These are phyloP conservation scores for Peniophora sp. DNA, from an alignment of 1,284 basidiomycete genomes.

Conservation along the genomic window DNA sequence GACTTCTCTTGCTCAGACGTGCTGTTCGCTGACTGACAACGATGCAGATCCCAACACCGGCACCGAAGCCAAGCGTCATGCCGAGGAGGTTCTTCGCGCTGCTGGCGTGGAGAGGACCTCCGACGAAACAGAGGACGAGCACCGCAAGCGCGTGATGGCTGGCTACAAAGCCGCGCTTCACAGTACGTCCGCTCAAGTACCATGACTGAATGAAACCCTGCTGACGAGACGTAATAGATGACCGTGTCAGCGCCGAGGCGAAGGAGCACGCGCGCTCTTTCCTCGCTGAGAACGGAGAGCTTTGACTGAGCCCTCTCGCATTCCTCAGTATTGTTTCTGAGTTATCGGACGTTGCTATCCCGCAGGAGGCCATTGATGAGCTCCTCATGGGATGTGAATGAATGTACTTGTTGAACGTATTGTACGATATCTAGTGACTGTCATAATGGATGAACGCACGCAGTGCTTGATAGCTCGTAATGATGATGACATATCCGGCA, in stretches of 20 bases:
- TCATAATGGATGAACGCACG: slow-evolving; percentile 5
- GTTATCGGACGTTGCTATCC: too few relatives aligned
- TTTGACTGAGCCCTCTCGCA: too few relatives aligned
- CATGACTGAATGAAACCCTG: not conserved
- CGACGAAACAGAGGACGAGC: slow-evolving; percentile 27
- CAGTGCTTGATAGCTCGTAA: too few relatives aligned
- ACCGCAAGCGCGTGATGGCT: slow-evolving; percentile 30
- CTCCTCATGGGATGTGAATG: too few relatives aligned
- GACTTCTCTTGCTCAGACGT: not conserved
- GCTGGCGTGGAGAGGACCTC: slow-evolving; percentile 20
- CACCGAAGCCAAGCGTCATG: slow-evolving; percentile 37
- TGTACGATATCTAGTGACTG: slow-evolving; percentile 4
- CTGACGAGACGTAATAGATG: slow-evolving; percentile 20
- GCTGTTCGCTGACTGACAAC: not conserved
- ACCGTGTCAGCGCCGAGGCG: slow-evolving; percentile 28
- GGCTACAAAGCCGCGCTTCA: slow-evolving; percentile 43
- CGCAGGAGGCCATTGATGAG: too few relatives aligned
- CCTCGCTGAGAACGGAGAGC: slow-evolving; percentile 22
- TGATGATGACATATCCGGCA: too few relatives aligned
- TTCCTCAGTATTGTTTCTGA: too few relatives aligned
- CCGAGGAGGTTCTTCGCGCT: slow-evolving; percentile 26
- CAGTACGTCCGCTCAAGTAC: slow-evolving; percentile 24
- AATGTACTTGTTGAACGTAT: slow-evolving; percentile 1
- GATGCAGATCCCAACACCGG: slow-evolving; percentile 31
- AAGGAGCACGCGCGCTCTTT: slow-evolving; percentile 38